Conservation (phyloP, 805 yeast species). For the Lipomyces kockii region DNA sequence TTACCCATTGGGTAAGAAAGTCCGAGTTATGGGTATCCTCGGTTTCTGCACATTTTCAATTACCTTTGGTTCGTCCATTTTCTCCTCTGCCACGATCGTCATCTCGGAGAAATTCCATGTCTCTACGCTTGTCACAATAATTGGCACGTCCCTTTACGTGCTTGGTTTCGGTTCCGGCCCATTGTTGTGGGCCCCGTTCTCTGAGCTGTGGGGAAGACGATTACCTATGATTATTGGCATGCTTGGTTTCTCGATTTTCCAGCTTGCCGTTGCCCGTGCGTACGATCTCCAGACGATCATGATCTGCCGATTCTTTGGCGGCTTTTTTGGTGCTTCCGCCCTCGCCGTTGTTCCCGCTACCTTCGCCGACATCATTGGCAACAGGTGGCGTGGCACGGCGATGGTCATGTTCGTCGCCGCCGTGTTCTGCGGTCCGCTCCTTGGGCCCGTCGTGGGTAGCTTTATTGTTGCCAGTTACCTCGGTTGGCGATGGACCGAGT, state of each 20-base stretch:
- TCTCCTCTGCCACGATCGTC: constrained; percentile 62
- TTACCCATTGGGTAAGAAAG: constrained; percentile 62
- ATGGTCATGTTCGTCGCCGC: constrained; percentile 70
- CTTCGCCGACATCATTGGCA: constrained; percentile 79
- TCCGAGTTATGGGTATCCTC: constrained; percentile 51
- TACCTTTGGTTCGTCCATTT: constrained; percentile 84
- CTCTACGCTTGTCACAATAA: constrained; percentile 67
- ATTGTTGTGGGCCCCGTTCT: constrained; percentile 83
- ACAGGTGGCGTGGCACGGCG: constrained; percentile 72
- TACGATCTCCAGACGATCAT: constrained; percentile 76
- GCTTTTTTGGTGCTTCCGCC: constrained; percentile 83
- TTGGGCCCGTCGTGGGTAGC: constrained; percentile 80
- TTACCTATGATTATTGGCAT: constrained; percentile 61
- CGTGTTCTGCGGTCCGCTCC: constrained; percentile 77
- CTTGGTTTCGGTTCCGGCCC: constrained; percentile 95
- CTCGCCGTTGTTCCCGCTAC: constrained; percentile 85
- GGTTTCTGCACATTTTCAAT: constrained; percentile 58
- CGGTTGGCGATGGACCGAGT: constrained; percentile 86
- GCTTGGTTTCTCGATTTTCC: constrained; percentile 62
- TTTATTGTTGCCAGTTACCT: constrained; percentile 64
- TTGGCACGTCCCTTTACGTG: constrained; percentile 82
- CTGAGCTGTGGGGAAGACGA: constrained; percentile 66
- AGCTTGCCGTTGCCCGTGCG: constrained; percentile 77
- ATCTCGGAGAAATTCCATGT: constrained; percentile 58
- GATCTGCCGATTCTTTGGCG: constrained; percentile 79